Conservation (phyloP, 257 asterid species). For the Ocimum tenuiflorum region DNA sequence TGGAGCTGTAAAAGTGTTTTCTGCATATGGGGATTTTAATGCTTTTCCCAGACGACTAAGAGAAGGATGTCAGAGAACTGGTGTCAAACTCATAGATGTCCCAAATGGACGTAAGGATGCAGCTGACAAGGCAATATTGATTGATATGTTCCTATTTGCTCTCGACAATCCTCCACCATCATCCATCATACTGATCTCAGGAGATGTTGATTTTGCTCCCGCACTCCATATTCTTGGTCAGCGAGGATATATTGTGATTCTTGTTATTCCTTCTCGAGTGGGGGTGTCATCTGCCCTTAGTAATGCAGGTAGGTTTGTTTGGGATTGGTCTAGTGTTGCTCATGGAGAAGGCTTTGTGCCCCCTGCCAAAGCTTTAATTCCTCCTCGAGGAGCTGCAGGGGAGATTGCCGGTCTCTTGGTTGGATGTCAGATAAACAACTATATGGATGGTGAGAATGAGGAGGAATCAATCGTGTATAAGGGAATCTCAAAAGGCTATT, state of each 20-base stretch:
- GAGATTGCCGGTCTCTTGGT: slow-evolving; percentile 38
- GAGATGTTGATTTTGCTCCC: slow-evolving; percentile 91
- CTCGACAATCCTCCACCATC: slow-evolving; percentile 95
- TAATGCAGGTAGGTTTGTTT: slow-evolving; percentile 80
- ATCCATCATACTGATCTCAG: slow-evolving; percentile 80
- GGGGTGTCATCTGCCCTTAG: slow-evolving; percentile 81
- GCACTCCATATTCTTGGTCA: slow-evolving; percentile 95
- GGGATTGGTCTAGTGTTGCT: slow-evolving; percentile 90
- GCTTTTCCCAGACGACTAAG: slow-evolving; percentile 73
- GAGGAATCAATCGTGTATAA: slow-evolving; percentile 76
- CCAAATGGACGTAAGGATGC: slow-evolving; percentile 95
- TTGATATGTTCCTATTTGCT: slow-evolving; percentile 94
- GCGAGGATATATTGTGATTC: slow-evolving; percentile 86
- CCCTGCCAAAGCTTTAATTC: slow-evolving; percentile 36
- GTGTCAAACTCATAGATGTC: slow-evolving; percentile 81
- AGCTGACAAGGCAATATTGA: slow-evolving; percentile 86
- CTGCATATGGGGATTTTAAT: slow-evolving; percentile 85
- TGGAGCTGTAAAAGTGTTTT: slow-evolving; percentile 73
- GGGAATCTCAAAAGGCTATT: slow-evolving; percentile 45
- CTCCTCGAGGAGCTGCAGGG: slow-evolving; percentile 35
- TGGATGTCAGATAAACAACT: slow-evolving; percentile 41
- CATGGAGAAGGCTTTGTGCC: slow-evolving; percentile 85
- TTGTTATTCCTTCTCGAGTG: slow-evolving; percentile 65
- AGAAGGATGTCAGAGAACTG: slow-evolving; percentile 95
- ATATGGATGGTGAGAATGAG: slow-evolving; percentile 48